Percentiles rank a stretch among this genome's conserved stretches.
These are phyloP conservation scores for Heliamphora exappendiculata DNA, from an alignment of 148 eudicot genomes.

Conservation along the genomic window DNA sequence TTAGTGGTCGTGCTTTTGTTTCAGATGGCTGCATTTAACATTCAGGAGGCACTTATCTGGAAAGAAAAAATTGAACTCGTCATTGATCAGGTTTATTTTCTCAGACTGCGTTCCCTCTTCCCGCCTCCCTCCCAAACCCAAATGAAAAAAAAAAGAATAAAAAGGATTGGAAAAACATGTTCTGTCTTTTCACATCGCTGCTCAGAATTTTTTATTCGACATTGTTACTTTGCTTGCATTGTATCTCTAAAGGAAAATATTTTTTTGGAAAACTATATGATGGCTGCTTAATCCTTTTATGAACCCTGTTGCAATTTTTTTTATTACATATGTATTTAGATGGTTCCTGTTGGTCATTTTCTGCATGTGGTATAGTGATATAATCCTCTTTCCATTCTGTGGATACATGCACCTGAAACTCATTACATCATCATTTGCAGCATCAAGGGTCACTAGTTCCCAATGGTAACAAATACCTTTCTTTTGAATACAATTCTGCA, in stretches of 20 bases:
- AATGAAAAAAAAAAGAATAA: background rate
- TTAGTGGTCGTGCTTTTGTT: slow-evolving; percentile 19
- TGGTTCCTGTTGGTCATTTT: background rate
- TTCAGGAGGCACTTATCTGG: slow-evolving; percentile 97
- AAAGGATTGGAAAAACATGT: background rate
- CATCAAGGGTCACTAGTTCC: slow-evolving; percentile 82
- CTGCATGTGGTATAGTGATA: slow-evolving; percentile 5
- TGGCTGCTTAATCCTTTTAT: background rate
- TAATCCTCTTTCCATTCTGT: slow-evolving; percentile 5
- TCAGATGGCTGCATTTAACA: slow-evolving; percentile 99
- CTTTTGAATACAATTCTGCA: slow-evolving; percentile 87
- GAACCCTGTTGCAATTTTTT: background rate
- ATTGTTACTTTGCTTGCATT: background rate
- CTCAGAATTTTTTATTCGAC: background rate
- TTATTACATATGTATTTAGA: background rate
- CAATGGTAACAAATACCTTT: slow-evolving; percentile 72
- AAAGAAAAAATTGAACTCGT: slow-evolving; percentile 95
- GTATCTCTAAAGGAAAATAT: background rate
- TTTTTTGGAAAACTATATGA: background rate
- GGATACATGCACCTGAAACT: slow-evolving; percentile 5
- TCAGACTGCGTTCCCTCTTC: background rate
- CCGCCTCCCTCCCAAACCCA: background rate
- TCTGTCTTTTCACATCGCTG: background rate
- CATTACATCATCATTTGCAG: slow-evolving; percentile 35
- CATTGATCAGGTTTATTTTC: slow-evolving; percentile 71